A percentile compares a stretch with the other conserved stretches of the same genome.
phyloP scores from a whole-genome alignment of 495 filamentous ascomycete species.

The Penicillium lagena region DNA sequence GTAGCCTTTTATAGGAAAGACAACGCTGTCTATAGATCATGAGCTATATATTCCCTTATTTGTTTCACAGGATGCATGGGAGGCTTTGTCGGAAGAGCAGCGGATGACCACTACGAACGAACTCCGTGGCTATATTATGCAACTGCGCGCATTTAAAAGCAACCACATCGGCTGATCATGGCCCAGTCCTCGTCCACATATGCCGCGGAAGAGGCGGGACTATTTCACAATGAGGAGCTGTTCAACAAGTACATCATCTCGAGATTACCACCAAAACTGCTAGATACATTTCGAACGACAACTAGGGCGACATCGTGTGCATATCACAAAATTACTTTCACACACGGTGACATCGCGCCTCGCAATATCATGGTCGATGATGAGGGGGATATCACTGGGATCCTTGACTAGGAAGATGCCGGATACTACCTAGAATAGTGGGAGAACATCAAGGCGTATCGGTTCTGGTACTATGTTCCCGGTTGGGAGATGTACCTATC shows the following conservation, averaged over 20 bases:
- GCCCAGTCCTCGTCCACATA: not conserved
- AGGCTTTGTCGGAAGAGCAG: not conserved
- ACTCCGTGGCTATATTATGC: not conserved
- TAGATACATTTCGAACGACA: not conserved
- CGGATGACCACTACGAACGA: not conserved
- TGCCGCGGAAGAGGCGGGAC: not conserved
- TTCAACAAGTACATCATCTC: not conserved
- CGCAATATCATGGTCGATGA: conserved; percentile 3
- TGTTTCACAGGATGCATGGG: not conserved
- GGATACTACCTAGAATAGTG: conserved; percentile 1
- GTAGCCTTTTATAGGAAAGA: too few relatives aligned
- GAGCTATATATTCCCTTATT: not conserved
- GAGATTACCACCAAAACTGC: not conserved
- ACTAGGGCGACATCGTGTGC: not conserved
- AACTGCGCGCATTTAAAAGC: not conserved
- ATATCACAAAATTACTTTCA: not conserved
- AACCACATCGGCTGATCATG: not conserved
- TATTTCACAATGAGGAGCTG: not conserved
- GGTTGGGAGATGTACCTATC: conserved; percentile 1
- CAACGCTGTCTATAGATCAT: not conserved
- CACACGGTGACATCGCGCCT: conserved; percentile 4
- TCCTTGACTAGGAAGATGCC: conserved; percentile 1
- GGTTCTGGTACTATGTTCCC: not conserved
- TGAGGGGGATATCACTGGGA: not conserved
- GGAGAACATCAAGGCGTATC: not conserved